Base-by-base conservation (phyloP, 345 rosid species). In the Ricinus communis region DNA sequence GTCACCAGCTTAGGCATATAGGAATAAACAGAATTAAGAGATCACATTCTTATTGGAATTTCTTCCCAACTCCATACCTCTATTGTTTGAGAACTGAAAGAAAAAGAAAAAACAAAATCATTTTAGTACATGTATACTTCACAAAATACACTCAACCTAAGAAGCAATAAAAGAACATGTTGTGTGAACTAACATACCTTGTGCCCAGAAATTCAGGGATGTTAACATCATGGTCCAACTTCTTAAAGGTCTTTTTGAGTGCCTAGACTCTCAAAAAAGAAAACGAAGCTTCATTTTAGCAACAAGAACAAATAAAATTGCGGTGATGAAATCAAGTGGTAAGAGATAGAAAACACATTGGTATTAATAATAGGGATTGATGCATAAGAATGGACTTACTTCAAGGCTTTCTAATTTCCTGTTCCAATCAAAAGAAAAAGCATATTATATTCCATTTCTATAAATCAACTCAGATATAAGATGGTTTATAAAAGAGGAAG, bases 391-490 rank as follows among this genome's bases (percentile, higher is more conserved):
- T 27, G 30, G 62, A 59, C 82, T 74, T 70, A 74, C 82, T 78
- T 74, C 78, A 41, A 78, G 82, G 68, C 78, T 74, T 59, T 78
- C 82, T 47, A 78, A 70, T 54, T 78, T 78, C 75, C 82, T 78
- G 78, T 46, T 40, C 46, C 64, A 70, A 65, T 51, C 28, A 66
- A 70, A 66, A 22, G 19, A 51, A 28, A n/a, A 13, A 56, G 28
- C 19, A 27, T n/a, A 27, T 46, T 45, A 62, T 10, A 40, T 30
- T 45, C 38, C 31, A 19, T 10, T 55, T 66, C 25, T 16, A 24
- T 50, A 14, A 62, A 16, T 45, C 16, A 53, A 56, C 46, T 57
- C 16, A 16, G 50, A 55, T 38, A 33, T 31, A 19, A 46, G 33
- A 28, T 5, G n/a, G 25, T 13, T 14, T 12, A 8, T n/a, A 10